Conservation (phyloP, 1,139 yeast genomes). For the Debaryomycetaceae sp. region DNA sequence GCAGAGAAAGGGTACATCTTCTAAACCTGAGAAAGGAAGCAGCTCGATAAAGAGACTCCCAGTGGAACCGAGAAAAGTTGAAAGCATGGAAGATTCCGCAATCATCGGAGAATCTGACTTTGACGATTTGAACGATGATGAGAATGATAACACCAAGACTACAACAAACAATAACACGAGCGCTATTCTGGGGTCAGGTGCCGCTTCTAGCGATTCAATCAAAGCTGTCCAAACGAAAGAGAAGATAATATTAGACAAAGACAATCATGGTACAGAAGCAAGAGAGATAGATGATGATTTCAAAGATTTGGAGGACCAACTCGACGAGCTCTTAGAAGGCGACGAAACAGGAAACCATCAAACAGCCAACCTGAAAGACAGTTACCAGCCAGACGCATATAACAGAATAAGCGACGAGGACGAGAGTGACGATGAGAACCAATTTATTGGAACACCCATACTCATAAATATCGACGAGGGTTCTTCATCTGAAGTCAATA, state of each 20-base stretch:
- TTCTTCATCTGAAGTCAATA: conserved; percentile 1
- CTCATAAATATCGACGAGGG: conserved; percentile 23
- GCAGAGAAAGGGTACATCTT: not conserved
- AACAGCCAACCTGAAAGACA: not conserved
- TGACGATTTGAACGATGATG: conserved; percentile 29
- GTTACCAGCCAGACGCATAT: not conserved
- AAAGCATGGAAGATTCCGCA: conserved; percentile 17
- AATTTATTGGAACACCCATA: conserved; percentile 15
- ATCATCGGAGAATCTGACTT: conserved; percentile 36
- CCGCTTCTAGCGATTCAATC: conserved; percentile 1
- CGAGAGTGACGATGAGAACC: conserved; percentile 27
- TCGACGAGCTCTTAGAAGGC: conserved; percentile 37
- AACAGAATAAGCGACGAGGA: conserved; percentile 13
- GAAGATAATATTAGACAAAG: not conserved
- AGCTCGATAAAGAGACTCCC: conserved; percentile 14
- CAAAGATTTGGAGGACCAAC: conserved; percentile 43
- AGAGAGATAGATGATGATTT: conserved; percentile 39
- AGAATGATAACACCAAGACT: conserved; percentile 2
- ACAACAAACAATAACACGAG: not conserved
- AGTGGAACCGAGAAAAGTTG: conserved; percentile 13
- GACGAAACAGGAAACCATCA: not conserved
- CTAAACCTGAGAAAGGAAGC: not conserved
- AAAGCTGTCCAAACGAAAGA: not conserved
- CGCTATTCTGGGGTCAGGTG: not conserved
- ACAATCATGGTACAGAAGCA: not conserved